Evolutionary conservation across 2,329 filamentous ascomycete species (phyloP).

Genomic region (Cytospora mali): DNA sequence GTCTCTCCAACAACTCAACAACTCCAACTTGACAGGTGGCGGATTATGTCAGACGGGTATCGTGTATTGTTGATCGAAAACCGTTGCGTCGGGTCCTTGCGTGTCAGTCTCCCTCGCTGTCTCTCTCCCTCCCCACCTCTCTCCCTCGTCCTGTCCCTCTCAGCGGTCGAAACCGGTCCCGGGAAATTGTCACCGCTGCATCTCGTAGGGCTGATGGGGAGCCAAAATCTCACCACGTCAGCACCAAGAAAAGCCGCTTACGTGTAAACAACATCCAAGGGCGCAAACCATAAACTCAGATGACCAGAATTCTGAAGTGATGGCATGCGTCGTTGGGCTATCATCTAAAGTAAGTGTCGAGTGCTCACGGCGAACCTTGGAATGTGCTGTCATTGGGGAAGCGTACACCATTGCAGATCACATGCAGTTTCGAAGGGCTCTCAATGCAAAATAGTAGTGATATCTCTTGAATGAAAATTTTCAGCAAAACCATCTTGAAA

Average conservation of each 20-base stretch:
- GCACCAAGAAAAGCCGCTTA: not conserved
- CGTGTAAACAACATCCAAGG: not conserved
- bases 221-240: slow-evolving; percentile 14
- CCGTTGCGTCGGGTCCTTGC: not conserved
- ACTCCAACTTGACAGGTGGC: not conserved
- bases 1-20: too few relatives aligned
- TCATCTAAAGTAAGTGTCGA: too few relatives aligned
- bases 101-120: not conserved
- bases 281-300: not conserved
- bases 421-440: too few relatives aligned
- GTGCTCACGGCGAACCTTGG: too few relatives aligned
- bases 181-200: not conserved
- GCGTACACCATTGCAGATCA: too few relatives aligned
- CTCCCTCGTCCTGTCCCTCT: not conserved
- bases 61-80: not conserved
- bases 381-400: too few relatives aligned
- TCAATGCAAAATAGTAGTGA: not conserved
- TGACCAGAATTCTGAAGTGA: not conserved
- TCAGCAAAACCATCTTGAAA: not conserved
- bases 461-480: not conserved
- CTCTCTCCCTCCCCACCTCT: too few relatives aligned
- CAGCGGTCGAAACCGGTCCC: not conserved
- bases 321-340: not conserved
- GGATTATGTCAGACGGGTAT: slow-evolving; percentile 19
- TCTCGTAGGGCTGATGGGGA: slow-evolving; percentile 10